Conservation (phyloP, 805 yeast species). For the Lipomyces anomalus region DNA sequence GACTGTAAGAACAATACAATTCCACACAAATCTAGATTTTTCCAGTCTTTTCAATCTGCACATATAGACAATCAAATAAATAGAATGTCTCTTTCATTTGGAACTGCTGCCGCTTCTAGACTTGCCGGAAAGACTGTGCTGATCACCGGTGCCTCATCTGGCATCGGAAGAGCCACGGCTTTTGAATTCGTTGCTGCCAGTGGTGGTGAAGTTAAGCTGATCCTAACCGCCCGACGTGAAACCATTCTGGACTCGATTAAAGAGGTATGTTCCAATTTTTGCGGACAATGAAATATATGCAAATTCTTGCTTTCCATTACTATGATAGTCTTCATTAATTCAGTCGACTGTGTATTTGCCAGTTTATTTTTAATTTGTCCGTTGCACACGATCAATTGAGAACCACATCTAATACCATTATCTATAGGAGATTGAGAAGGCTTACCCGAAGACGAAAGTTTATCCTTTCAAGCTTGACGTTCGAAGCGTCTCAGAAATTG, state of each 20-base stretch:
- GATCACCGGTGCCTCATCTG: slow-evolving; percentile 93
- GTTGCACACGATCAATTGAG: too few relatives aligned
- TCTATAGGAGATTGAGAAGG: slow-evolving; percentile 36
- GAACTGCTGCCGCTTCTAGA: slow-evolving; percentile 70
- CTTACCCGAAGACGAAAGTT: slow-evolving; percentile 46
- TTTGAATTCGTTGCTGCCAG: slow-evolving; percentile 74
- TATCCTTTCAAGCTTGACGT: slow-evolving; percentile 52
- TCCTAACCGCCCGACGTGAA: slow-evolving; percentile 76
- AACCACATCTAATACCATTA: too few relatives aligned
- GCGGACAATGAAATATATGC: too few relatives aligned
- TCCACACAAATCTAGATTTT: too few relatives aligned
- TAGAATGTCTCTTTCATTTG: slow-evolving; percentile 53
- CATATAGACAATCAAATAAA: too few relatives aligned
- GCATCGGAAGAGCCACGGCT: slow-evolving; percentile 93
- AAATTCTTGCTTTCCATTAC: too few relatives aligned
- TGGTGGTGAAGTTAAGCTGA: slow-evolving; percentile 61
- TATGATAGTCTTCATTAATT: too few relatives aligned
- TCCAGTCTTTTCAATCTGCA: too few relatives aligned
- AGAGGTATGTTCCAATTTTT: slow-evolving; percentile 21
- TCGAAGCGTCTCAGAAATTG: slow-evolving; percentile 46
- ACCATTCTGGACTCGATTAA: slow-evolving; percentile 47
- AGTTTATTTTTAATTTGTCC: too few relatives aligned
- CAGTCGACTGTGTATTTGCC: too few relatives aligned
- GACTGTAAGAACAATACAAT: too few relatives aligned
- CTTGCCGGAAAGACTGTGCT: slow-evolving; percentile 71